Percentiles rank a stretch among this genome's conserved stretches.
Conservation (phyloP, 768 basidiomycete species). For the Rhizopogon roseolus region DNA sequence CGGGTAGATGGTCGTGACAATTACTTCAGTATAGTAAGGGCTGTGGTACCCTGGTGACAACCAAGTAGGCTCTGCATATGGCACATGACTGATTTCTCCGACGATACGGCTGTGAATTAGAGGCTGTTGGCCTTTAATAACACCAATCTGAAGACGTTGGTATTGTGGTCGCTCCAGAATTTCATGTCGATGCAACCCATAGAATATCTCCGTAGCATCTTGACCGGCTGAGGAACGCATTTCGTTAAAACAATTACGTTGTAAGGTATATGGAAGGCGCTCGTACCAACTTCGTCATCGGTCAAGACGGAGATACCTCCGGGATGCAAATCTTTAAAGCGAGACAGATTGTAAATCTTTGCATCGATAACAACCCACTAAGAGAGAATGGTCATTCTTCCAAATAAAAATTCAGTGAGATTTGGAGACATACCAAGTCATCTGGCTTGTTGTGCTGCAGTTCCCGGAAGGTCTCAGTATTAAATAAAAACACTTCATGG, state of each 20-base stretch:
- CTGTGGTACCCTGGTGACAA: constrained; percentile 60
- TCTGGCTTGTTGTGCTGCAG: constrained; percentile 68
- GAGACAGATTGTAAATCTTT: constrained; percentile 79
- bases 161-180: constrained; percentile 75
- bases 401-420: not conserved
- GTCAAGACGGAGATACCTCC: constrained; percentile 77
- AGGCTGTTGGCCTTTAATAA: constrained; percentile 56
- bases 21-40: constrained; percentile 66
- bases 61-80: constrained; percentile 90
- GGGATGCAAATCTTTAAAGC: constrained; percentile 78
- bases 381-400: not conserved
- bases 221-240: constrained; percentile 54
- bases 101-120: constrained; percentile 41
- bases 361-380: constrained; percentile 84
- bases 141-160: constrained; percentile 70
- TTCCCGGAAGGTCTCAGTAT: not conserved
- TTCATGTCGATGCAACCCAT: constrained; percentile 82
- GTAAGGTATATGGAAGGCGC: not conserved
- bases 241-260: not conserved
- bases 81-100: constrained; percentile 69
- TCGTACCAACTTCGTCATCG: constrained; percentile 70
- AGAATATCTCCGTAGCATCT: constrained; percentile 87
- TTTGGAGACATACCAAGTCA: constrained; percentile 53
- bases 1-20: not conserved
- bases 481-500: not conserved